Evolutionary conservation across 1,139 yeast genomes (phyloP).

Genomic region (Yamadazyma membranifaciens): DNA sequence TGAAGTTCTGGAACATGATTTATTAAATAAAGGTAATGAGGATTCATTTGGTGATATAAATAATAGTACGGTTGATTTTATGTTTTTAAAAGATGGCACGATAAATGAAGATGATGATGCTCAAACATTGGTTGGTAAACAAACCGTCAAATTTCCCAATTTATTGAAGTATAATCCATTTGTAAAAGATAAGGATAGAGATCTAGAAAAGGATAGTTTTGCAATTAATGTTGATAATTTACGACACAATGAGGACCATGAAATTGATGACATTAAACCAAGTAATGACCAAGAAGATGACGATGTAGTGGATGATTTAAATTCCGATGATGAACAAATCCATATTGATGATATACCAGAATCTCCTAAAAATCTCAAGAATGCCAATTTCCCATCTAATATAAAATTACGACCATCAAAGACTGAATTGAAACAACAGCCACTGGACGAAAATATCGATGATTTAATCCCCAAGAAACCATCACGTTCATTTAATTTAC

Average conservation of each 20-base stretch:
- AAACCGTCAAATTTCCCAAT: constrained; percentile 6
- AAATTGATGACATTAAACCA: background rate
- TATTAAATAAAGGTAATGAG: constrained; percentile 2
- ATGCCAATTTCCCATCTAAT: constrained; percentile 3
- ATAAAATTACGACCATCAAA: constrained; percentile 14
- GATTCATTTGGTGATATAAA: constrained; percentile 1
- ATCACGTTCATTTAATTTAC: constrained; percentile 11
- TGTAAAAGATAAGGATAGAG: background rate
- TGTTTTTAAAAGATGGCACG: constrained; percentile 6
- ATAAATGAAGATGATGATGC: constrained; percentile 13
- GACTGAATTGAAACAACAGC: constrained; percentile 8
- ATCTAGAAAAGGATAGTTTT: constrained; percentile 14
- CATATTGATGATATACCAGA: constrained; percentile 6
- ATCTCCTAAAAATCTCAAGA: constrained; percentile 4
- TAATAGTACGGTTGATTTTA: constrained; percentile 7
- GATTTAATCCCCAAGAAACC: constrained; percentile 10
- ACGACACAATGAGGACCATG: constrained; percentile 30
- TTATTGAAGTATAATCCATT: constrained; percentile 4
- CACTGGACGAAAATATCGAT: constrained; percentile 4
- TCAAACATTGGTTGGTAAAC: constrained; percentile 8
- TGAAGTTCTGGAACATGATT: constrained; percentile 15
- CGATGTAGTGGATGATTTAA: background rate
- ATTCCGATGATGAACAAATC: background rate
- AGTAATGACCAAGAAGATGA: background rate
- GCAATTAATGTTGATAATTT: constrained; percentile 30